Evolutionary conservation across 768 basidiomycete species (phyloP).

Genomic region (Hydnum rufescens): DNA sequence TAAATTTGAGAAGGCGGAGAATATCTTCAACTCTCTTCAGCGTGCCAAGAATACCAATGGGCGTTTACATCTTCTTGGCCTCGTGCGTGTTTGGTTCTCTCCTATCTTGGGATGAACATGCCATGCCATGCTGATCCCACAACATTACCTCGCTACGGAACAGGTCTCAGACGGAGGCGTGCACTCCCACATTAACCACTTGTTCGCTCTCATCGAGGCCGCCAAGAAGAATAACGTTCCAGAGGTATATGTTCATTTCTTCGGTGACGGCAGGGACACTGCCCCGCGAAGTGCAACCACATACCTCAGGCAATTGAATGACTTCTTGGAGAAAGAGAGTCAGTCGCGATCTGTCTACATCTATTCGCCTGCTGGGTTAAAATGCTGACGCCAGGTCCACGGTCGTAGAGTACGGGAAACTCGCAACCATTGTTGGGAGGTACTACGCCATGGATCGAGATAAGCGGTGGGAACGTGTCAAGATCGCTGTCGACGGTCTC

Average conservation of each 20-base stretch:
- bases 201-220: slow-evolving; percentile 76
- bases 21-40: slow-evolving; percentile 52
- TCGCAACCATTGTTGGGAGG: slow-evolving; percentile 71
- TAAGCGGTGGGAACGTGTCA: slow-evolving; percentile 89
- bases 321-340: slow-evolving; percentile 57
- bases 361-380: neutral
- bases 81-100: slow-evolving; percentile 29
- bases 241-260: slow-evolving; percentile 79
- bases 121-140: neutral
- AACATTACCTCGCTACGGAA: slow-evolving; percentile 2
- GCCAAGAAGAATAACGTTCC: slow-evolving; percentile 75
- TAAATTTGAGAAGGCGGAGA: slow-evolving; percentile 61
- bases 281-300: slow-evolving; percentile 65
- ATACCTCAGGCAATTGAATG: slow-evolving; percentile 57
- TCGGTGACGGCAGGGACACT: slow-evolving; percentile 89
- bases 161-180: slow-evolving; percentile 90
- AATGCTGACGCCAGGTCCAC: neutral
- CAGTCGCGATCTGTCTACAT: slow-evolving; percentile 6
- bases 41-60: slow-evolving; percentile 68
- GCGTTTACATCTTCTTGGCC: slow-evolving; percentile 70
- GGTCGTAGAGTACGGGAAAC: slow-evolving; percentile 33
- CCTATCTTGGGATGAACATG: neutral
- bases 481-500: slow-evolving; percentile 73
- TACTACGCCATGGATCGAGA: slow-evolving; percentile 98
- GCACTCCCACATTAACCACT: slow-evolving; percentile 85